Conservation (phyloP, 257 asterid genomes). For the Schizonepeta tenuifolia region DNA sequence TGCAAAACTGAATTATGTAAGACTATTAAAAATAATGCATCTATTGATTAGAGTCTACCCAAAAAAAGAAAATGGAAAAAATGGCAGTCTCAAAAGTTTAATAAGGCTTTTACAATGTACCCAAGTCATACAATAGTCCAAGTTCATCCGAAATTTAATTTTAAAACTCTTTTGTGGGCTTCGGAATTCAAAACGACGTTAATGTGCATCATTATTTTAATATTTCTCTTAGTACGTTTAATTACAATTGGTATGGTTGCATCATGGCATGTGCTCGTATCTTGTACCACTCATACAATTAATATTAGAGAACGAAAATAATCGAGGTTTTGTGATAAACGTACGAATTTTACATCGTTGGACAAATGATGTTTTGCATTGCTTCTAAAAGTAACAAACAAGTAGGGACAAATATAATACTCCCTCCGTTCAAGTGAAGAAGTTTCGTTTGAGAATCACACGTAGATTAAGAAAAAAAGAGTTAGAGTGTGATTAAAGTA, state of each 20-base stretch:
- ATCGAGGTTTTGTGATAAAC: too few relatives aligned
- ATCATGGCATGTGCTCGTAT: neutral
- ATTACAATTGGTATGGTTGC: neutral
- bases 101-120: slow-evolving; percentile 5
- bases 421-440: too few relatives aligned
- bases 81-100: neutral
- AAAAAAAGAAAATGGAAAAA: neutral
- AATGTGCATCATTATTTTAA: neutral
- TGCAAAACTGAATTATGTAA: too few relatives aligned
- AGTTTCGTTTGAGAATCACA: too few relatives aligned
- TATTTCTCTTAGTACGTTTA: neutral
- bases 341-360: too few relatives aligned
- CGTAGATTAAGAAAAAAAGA: too few relatives aligned
- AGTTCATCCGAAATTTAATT: slow-evolving; percentile 2
- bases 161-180: neutral
- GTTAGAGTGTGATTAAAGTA: too few relatives aligned
- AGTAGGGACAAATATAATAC: too few relatives aligned
- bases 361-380: too few relatives aligned
- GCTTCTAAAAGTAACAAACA: too few relatives aligned
- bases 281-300: neutral
- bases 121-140: slow-evolving; percentile 18
- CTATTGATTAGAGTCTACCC: neutral
- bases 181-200: neutral
- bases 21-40: neutral
- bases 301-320: too few relatives aligned